Evolutionary conservation across 805 yeast species (phyloP).

Genomic region (Komagataella ulmi): DNA sequence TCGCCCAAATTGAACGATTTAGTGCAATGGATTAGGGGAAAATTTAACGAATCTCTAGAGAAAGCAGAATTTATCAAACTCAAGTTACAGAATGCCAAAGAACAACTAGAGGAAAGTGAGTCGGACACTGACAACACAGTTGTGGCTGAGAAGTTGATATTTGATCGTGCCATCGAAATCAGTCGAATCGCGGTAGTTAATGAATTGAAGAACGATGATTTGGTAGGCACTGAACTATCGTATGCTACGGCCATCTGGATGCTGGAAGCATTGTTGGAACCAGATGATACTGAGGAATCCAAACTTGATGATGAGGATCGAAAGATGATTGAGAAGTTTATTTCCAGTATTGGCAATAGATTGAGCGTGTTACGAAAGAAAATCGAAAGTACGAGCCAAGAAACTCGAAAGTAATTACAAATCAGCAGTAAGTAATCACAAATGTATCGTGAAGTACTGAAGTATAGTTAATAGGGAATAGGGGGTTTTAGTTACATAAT

Average conservation of each 20-base stretch:
- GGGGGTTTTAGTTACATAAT: neutral
- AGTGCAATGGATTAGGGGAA: conserved; percentile 86
- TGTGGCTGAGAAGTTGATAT: conserved; percentile 73
- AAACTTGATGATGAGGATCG: conserved; percentile 61
- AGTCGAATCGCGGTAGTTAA: conserved; percentile 84
- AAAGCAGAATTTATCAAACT: conserved; percentile 71
- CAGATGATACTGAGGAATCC: conserved; percentile 20
- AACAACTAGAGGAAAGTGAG: conserved; percentile 9
- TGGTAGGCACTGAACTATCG: conserved; percentile 70
- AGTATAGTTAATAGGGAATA: neutral
- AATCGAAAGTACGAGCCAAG: conserved; percentile 17
- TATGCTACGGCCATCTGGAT: conserved; percentile 93
- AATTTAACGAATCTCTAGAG: conserved; percentile 79
- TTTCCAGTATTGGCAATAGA: conserved; percentile 71
- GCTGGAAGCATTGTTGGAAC: conserved; percentile 73
- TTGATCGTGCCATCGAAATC: conserved; percentile 89
- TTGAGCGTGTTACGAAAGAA: conserved; percentile 58
- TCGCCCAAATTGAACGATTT: conserved; percentile 42
- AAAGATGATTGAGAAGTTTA: conserved; percentile 66
- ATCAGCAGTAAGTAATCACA: neutral
- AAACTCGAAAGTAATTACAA: neutral
- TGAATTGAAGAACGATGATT: conserved; percentile 65
- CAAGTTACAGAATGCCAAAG: conserved; percentile 37
- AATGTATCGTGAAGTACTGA: neutral
- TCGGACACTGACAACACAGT: conserved; percentile 13